Base-by-base conservation (phyloP, 805 yeast genomes). In the Lipomyces anomalus region DNA sequence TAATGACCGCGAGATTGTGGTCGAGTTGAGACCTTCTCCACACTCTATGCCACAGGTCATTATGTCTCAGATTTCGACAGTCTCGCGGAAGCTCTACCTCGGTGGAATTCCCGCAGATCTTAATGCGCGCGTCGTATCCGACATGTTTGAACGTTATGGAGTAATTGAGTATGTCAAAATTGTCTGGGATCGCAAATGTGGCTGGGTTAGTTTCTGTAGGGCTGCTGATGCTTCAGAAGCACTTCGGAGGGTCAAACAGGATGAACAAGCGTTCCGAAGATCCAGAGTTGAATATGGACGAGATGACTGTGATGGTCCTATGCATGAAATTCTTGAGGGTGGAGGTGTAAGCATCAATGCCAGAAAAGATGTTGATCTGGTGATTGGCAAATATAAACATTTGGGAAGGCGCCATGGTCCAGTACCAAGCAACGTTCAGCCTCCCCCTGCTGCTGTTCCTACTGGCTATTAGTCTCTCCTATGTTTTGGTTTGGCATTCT, bases 261-360 rank as follows among this genome's bases (percentile, higher is more conserved):
- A 43, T 29, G 46, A 42, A 22, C 53, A 43, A 5, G 22, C 22
- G 3, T 46, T 47, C 18, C 24, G 52, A 20, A 36, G 42, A 11
- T 38, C 45, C 9, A 28, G 47, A 20, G 40, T 49, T n/a, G 53
- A 46, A 21, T 49, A 46, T 22, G 51, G 51, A 6, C 44, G 39
- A 3, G 53, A 49, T 30, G 53, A 49, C 29, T 46, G 53, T 20
- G 47, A 42, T 9, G 47, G 51, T 16, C 18, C 30, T n/a, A 29
- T 47, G 47, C 52, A 35, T 16, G 53, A 49, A 32, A 43, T 49
- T 18, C 13, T 42, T 13, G 52, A 47, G 23, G 50, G 47, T 20
- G 44, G 50, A 13, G 53, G 53, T 22, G 51, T 46, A 4, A 49
- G 47, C 37, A 46, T 49, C 30, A 49, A 48, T 22, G 53, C 53